Evolutionary conservation across 176 grass and related monocot genomes (phyloP).

Genomic region (Phoenix dactylifera): DNA sequence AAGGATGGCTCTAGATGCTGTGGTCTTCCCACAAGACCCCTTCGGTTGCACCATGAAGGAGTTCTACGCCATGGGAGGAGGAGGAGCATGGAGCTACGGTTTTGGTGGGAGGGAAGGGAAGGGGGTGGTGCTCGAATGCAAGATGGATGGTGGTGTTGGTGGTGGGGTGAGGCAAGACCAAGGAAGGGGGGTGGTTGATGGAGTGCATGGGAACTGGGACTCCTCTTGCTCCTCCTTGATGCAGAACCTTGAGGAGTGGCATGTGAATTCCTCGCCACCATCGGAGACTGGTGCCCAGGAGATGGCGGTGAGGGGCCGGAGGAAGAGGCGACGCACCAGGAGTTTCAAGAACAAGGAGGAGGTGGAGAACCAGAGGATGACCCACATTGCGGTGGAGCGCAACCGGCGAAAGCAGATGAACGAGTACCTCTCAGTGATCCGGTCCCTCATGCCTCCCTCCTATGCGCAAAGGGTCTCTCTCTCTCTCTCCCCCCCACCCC

Average conservation of each 20-base stretch:
- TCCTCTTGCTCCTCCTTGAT: conserved; percentile 27
- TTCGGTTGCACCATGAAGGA: conserved; percentile 28
- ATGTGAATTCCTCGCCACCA: conserved; percentile 2
- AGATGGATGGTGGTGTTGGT: no score
- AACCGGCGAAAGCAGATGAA: conserved; percentile 83
- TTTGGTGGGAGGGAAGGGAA: not conserved
- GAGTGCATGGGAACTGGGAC: not conserved
- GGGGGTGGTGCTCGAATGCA: no score
- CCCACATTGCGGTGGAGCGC: conserved; percentile 86
- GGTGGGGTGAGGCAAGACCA: no score
- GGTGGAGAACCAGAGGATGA: conserved; percentile 83
- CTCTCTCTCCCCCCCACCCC: no score
- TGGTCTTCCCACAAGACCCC: conserved; percentile 46
- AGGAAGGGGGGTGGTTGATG: no score
- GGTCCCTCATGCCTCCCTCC: conserved; percentile 69
- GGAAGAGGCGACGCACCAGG: conserved; percentile 54
- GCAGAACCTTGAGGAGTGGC: conserved; percentile 10
- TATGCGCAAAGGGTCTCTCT: conserved; percentile 60
- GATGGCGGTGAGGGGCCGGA: conserved; percentile 2
- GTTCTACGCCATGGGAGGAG: conserved; percentile 23
- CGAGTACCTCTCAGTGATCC: conserved; percentile 67
- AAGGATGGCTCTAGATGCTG: conserved; percentile 67
- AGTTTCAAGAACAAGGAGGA: conserved; percentile 71
- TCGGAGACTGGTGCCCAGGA: not conserved
- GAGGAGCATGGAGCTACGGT: conserved; percentile 17